Evolutionary conservation across 192 early-diverging fungal species (phyloP), one percentile per base, ranked within the genome.

Genomic region (Backusella tarrabulga): DNA sequence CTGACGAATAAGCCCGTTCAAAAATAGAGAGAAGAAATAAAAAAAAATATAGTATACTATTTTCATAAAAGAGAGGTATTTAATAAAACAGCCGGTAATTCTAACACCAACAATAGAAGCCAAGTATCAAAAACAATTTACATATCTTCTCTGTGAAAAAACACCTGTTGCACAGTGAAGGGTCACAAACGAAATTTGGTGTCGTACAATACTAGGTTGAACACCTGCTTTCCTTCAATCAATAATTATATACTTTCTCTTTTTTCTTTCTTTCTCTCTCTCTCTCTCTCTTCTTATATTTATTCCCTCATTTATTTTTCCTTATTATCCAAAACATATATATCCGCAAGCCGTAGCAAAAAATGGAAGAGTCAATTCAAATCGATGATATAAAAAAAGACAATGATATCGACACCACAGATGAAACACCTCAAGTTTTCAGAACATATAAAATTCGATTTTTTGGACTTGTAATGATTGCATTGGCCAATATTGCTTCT

Each of bases 401-500:
- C 23, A 29, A 7, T 11, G 26, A 29, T 26, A 29, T 26, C 11
- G 23, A 63, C 12, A 63, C 56, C 2, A 29, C 56, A 29, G 56
- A 63, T 2, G 56, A 26, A 63, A 4, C 1, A 26, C 56, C 56
- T 29, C 56, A 63, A 63, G 56, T 63, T 11, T 70, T 70, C 35
- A 36, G 26, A 41, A 85, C 84, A 15, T 86, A 88, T 73, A 81
- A 75, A 34, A 72, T 75, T 34, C 85, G 87, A 8, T 88, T 72
- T 66, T 76, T 78, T 40, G 87, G 87, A 34, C 77, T 88, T 21
- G 75, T 83, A 42, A 78, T 87, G 76, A 82, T 85, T 17, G 52
- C 73, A 8, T 76, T 87, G 2, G 75, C 85, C 26, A 85, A 87
- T 40, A 83, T 85, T 40, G 77, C 81, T 19, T 84, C 84, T 1